Base-by-base conservation (phyloP, 129 eudicot genomes). In the Escallonia rubra region DNA sequence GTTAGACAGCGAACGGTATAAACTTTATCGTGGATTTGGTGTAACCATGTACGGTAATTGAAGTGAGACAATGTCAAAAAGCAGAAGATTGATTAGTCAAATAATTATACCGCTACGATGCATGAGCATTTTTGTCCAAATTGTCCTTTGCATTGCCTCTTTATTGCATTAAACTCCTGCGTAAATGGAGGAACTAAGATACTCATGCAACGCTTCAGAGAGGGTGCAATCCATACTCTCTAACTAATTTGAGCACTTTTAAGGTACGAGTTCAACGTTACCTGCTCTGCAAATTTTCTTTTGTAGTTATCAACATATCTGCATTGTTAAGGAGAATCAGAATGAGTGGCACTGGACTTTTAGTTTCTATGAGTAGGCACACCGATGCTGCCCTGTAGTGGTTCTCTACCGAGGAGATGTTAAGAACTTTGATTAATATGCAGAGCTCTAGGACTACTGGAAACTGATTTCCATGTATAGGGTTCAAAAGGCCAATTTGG, bases 241-340 rank as follows among this genome's bases (percentile, higher is more conserved):
- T 8, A 16, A 59, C 49, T 14, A 14, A 43, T 38, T 46, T 48
- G 66, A 44, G 43, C 11, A 58, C 13, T 66, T 55, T 10, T 0
- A 55, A 39, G 44, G 23, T 0, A 59, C 43, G 65, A 43, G 42
- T 53, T 13, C 3, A 41, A 60, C 34, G 57, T 53, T 86, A 90
- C 97, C 87, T 90, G 95, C 67, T 90, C 92, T 47, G 95, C 76
- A 34, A 78, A 87, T 79, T 85, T 85, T 77, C 87, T 83, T 74
- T 70, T 84, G 85, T 78, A 78, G 76, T 71, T 87, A 47, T 87
- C 79, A 41, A 65, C 92, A 72, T 84, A 87, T 83, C 97, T 90
- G 87, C 67, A 50, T 74, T 60, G 57, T 66, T 16, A 67, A 72
- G 16, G 55, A 67, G 59, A 62, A 63, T 54, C 58, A 68, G 50